Conservation (phyloP, 2,329 filamentous ascomycete genomes). For the Colletotrichum cereale region DNA sequence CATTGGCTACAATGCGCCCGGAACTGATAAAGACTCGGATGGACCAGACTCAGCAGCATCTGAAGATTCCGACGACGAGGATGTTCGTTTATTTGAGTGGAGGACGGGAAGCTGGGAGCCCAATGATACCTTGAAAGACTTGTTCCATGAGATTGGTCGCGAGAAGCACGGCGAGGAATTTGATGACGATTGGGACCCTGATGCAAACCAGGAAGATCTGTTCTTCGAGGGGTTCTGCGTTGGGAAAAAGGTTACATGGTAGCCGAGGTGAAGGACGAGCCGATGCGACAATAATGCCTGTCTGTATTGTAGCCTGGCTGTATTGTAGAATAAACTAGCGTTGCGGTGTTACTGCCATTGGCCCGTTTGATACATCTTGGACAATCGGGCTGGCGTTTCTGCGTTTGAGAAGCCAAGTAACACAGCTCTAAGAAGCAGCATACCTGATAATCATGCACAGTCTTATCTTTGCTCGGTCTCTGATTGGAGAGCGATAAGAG, state of each 20-base stretch:
- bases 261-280: not conserved
- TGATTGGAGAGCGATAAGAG: constrained; percentile 38
- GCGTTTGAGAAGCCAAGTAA: not conserved
- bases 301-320: not conserved
- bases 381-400: too few relatives aligned
- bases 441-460: not conserved
- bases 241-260: not conserved
- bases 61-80: not conserved
- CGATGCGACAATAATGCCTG: not conserved
- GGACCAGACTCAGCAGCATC: too few relatives aligned
- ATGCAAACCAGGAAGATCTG: constrained; percentile 19
- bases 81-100: constrained; percentile 10
- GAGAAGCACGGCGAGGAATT: not conserved
- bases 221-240: constrained; percentile 16
- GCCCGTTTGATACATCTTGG: not conserved
- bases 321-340: not conserved
- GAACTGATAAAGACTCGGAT: too few relatives aligned
- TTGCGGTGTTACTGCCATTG: not conserved
- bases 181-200: constrained; percentile 3
- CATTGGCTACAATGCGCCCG: constrained; percentile 14
- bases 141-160: constrained; percentile 16
- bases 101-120: constrained; percentile 1
- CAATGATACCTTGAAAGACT: not conserved
- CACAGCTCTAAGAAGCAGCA: not conserved
- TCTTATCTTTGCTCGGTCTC: not conserved